Evolutionary conservation across 257 asterid species (phyloP).

Genomic region (Apocynum venetum): DNA sequence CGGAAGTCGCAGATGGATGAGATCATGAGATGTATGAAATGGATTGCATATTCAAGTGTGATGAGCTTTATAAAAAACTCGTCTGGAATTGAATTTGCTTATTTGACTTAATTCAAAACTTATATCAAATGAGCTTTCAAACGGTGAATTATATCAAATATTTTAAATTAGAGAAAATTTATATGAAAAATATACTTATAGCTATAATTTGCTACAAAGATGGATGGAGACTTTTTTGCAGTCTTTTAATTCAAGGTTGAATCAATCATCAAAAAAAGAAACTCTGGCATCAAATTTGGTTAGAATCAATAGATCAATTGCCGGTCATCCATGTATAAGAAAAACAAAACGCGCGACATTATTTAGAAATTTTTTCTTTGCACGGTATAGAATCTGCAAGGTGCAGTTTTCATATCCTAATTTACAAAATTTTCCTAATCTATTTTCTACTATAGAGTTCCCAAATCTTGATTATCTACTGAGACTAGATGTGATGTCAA

Average conservation of each 20-base stretch:
- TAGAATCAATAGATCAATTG: background rate
- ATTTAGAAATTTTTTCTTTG: background rate
- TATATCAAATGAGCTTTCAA: too few species aligned
- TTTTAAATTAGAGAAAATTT: too few species aligned
- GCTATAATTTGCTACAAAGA: background rate
- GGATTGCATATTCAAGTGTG: too few species aligned
- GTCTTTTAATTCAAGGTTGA: background rate
- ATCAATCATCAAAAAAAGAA: background rate
- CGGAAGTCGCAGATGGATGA: too few species aligned
- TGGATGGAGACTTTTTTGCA: background rate
- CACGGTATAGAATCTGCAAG: background rate
- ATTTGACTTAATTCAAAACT: too few species aligned
- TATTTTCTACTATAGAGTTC: background rate
- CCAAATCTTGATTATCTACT: background rate
- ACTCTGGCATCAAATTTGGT: background rate
- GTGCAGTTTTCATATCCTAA: background rate
- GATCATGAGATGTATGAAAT: too few species aligned
- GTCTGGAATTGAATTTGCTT: too few species aligned
- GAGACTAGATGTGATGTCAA: conserved; percentile 23
- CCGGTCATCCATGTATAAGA: background rate
- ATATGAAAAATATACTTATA: too few species aligned
- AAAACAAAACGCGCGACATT: background rate
- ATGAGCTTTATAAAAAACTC: too few species aligned
- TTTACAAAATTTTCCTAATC: background rate
- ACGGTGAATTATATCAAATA: too few species aligned